These are phyloP conservation scores for Penicillium crystallinum DNA, from an alignment of 495 filamentous ascomycete genomes.

Conservation along the genomic window DNA sequence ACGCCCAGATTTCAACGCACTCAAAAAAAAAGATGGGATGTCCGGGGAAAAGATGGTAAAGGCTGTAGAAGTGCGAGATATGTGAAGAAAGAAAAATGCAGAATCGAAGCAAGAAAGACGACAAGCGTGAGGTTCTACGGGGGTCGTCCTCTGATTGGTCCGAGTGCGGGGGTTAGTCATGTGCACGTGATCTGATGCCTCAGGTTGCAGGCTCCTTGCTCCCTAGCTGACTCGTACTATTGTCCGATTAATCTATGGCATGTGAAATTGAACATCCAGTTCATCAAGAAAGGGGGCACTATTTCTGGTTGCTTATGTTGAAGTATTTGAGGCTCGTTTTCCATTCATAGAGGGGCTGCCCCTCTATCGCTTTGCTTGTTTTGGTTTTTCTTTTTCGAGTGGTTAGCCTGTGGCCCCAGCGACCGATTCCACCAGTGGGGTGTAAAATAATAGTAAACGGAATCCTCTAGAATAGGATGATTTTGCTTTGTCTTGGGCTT, in stretches of 20 bases:
- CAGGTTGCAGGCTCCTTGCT: constrained; percentile 2
- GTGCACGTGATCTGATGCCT: constrained; percentile 9
- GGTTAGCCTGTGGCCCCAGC: constrained; percentile 31
- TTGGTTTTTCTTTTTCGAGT: constrained; percentile 41
- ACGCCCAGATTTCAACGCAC: constrained; percentile 14
- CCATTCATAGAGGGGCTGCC: constrained; percentile 6
- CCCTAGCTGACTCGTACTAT: neutral
- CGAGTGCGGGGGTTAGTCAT: constrained; percentile 1
- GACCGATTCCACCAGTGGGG: constrained; percentile 21
- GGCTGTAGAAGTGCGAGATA: constrained; percentile 4
- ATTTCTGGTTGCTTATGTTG: neutral
- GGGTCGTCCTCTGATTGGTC: constrained; percentile 15
- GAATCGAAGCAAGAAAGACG: constrained; percentile 13
- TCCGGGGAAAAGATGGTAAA: neutral
- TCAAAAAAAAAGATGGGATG: constrained; percentile 4
- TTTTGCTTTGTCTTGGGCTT: neutral
- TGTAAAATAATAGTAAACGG: neutral
- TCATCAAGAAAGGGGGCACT: neutral
- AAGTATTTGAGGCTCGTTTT: neutral
- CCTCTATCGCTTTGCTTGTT: constrained; percentile 32
- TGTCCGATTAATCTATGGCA: neutral
- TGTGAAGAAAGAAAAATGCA: constrained; percentile 12
- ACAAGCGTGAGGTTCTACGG: constrained; percentile 18
- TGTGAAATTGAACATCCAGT: neutral
- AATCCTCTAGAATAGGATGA: constrained; percentile 2